phyloP scores from a whole-genome alignment of 2,329 filamentous ascomycete genomes.

The Nemania sp. region DNA sequence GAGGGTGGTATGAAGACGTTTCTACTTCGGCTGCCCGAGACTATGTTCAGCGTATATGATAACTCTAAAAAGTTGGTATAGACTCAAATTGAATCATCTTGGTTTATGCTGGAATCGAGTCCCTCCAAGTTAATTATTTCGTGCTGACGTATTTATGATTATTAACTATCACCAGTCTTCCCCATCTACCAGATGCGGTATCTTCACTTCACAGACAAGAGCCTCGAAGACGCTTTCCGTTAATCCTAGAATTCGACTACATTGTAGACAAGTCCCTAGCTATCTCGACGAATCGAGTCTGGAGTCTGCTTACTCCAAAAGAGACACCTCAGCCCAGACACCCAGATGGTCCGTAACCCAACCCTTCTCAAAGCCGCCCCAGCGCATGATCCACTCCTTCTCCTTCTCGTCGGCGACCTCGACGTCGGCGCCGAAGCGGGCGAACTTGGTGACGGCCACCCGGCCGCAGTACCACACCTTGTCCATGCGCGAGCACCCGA shows the following conservation, averaged over 20 bases:
- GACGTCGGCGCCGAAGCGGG: conserved; percentile 60
- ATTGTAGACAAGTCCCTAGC: not conserved
- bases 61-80: no score
- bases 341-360: conserved; percentile 65
- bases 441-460: conserved; percentile 51
- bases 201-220: not conserved
- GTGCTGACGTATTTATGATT: not conserved
- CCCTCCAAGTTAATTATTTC: no score
- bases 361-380: conserved; percentile 52
- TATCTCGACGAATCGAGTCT: not conserved
- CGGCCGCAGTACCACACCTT: conserved; percentile 60
- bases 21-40: no score
- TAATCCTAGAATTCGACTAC: not conserved
- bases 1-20: no score
- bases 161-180: not conserved
- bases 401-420: conserved; percentile 52
- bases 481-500: conserved; percentile 65
- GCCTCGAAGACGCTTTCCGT: not conserved
- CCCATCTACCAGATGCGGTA: not conserved
- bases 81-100: no score
- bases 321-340: conserved; percentile 53
- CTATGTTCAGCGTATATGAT: no score
- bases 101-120: no score
- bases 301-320: not conserved
- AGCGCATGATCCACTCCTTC: conserved; percentile 39